Percentiles rank a stretch among this genome's conserved stretches.
These are phyloP conservation scores for Dactylellina leptospora DNA, from an alignment of 2,329 filamentous ascomycete genomes.

Conservation along the genomic window DNA sequence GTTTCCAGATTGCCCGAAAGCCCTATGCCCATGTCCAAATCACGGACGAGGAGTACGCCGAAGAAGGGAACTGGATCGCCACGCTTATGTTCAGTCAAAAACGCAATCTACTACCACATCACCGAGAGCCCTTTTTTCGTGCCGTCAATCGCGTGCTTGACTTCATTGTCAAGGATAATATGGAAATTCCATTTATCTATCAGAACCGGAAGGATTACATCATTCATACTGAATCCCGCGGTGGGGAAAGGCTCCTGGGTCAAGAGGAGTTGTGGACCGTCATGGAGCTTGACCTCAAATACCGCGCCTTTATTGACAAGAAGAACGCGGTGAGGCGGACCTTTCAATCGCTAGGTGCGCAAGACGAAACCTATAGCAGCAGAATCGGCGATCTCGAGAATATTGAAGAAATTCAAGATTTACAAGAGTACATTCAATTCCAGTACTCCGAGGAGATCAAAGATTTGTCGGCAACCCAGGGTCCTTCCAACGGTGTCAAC, in stretches of 20 bases:
- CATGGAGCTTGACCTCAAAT: constrained; percentile 93
- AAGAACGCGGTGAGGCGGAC: constrained; percentile 83
- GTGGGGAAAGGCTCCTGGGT: constrained; percentile 81
- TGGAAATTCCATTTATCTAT: constrained; percentile 96
- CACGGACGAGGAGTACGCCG: constrained; percentile 82
- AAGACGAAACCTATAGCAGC: constrained; percentile 80
- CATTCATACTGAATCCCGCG: constrained; percentile 75
- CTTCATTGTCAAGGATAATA: constrained; percentile 92
- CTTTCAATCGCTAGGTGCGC: constrained; percentile 74
- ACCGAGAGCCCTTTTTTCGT: constrained; percentile 83
- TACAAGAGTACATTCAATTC: constrained; percentile 97
- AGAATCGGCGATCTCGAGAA: constrained; percentile 81
- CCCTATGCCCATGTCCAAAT: constrained; percentile 84
- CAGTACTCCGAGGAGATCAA: constrained; percentile 85
- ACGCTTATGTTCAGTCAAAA: constrained; percentile 91
- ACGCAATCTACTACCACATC: constrained; percentile 69
- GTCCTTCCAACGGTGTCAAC: constrained; percentile 63
- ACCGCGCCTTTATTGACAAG: constrained; percentile 90
- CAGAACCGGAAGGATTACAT: constrained; percentile 98
- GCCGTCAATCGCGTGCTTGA: constrained; percentile 91
- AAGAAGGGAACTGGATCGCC: constrained; percentile 85
- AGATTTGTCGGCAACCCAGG: constrained; percentile 71
- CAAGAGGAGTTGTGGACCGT: constrained; percentile 96
- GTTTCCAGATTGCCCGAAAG: constrained; percentile 90
- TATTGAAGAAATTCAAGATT: constrained; percentile 94